Evolutionary conservation across 352 stramenopile species (phyloP), one percentile per base, ranked within the genome.

Genomic region (Phytophthora citricola): DNA sequence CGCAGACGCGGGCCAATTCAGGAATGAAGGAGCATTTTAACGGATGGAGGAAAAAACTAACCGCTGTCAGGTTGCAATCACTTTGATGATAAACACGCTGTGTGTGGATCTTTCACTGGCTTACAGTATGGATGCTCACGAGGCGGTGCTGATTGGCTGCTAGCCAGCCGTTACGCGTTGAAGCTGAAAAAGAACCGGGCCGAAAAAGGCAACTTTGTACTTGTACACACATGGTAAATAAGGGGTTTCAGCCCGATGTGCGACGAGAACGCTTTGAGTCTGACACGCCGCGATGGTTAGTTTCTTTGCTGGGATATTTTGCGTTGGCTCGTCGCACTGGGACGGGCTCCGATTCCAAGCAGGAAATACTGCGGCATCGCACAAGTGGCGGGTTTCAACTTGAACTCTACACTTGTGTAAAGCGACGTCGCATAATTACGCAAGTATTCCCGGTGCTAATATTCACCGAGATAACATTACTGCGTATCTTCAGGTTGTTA

Each of bases 1-100:
- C 47, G 63, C 54, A 64, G 52, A 27, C 34, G 58, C 50, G 44
- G 55, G 50, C 32, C 51, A 58, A 78, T 69, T 71, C 14, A 48
- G 56, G 58, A 78, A 75, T 78, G 70, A 73, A 62, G 27, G 17
- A 32, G 32, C 20, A n/a, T 12, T 34, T 57, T 66, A 70, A 62
- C 53, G 60, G 68, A 68, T 58, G 50, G 55, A 32, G 64, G 34
- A 40, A 43, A 63, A 69, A 59, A 43, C 56, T 46, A 70, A 51
- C 61, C 22, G 26, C 46, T 20, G 57, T 58, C 50, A 56, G 38
- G n/a, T 59, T 59, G 58, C 48, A 65, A 26, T 59, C 31, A 34
- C 29, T 43, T 20, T 24, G 40, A 41, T 54, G 50, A 48, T 34
- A 55, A 69, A 69, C 61, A 71, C 55, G 50, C 43, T 15, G 14